phyloP scores from a whole-genome alignment of 257 asterid genomes.

The Eustoma russellianum region DNA sequence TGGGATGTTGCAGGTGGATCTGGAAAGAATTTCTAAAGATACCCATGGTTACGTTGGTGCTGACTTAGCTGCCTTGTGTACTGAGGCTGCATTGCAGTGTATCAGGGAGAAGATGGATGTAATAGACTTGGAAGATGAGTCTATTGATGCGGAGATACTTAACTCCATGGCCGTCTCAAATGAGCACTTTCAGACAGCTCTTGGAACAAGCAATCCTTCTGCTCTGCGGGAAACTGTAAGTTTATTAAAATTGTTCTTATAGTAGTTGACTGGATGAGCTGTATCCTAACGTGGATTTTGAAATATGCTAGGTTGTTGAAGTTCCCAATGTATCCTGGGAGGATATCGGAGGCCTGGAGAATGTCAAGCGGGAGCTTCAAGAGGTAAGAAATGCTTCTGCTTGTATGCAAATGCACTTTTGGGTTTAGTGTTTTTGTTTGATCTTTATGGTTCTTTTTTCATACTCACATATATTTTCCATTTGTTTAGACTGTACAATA shows the following conservation, averaged over 20 bases:
- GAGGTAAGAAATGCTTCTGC: conserved; percentile 25
- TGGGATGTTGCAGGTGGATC: conserved; percentile 38
- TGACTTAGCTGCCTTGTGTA: conserved; percentile 60
- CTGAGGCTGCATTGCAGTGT: conserved; percentile 67
- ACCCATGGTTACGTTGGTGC: conserved; percentile 73
- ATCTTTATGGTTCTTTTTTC: too few species aligned
- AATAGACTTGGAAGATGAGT: conserved; percentile 61
- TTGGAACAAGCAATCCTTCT: conserved; percentile 60
- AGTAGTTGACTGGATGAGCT: too few species aligned
- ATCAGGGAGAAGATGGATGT: conserved; percentile 73
- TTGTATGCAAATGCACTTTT: neutral
- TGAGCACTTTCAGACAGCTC: conserved; percentile 60
- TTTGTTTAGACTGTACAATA: conserved; percentile 46
- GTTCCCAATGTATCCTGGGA: conserved; percentile 63
- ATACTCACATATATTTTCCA: neutral
- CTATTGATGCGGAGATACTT: conserved; percentile 62
- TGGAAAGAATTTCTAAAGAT: conserved; percentile 49
- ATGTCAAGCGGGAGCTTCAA: conserved; percentile 55
- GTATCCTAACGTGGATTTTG: too few species aligned
- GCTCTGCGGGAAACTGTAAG: conserved; percentile 64
- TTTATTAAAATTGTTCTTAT: neutral
- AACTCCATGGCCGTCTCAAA: conserved; percentile 64
- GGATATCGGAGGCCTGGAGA: conserved; percentile 56
- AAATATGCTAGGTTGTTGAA: conserved; percentile 22
- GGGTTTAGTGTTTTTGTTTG: neutral